Evolutionary conservation across 768 basidiomycete species (phyloP), one percentile per base, ranked within the genome.

Genomic region (Phanerochaete sordida): DNA sequence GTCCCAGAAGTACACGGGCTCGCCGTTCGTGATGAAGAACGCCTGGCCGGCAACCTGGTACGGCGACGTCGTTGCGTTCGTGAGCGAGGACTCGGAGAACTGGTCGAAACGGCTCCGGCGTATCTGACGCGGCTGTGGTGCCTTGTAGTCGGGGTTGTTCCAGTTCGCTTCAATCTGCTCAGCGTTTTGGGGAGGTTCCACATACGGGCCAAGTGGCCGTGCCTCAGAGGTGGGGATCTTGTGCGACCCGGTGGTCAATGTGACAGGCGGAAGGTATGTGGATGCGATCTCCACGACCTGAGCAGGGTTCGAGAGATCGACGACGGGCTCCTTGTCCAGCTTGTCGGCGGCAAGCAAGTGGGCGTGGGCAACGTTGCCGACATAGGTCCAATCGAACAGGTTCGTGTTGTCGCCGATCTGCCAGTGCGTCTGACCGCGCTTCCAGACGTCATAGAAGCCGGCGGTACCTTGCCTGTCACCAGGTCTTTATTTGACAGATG

Each of bases 11-110:
- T 92, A 91, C 56, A 87, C 80, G 0, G 95, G 95, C 69, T 97
- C 94, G 63, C 94, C 93, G 68, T 97, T 97, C 55, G 93, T 94
- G 73, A 98, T 91, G 79, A 93, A 95, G 77, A 93, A 98, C 2
- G 75, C 90, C 69, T 97, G 90, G 0, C 95, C 95, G 8, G 92
- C 93, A 51, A 97, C 90, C 63, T 87, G 81, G n/a, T 97, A 79
- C 8, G 87, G 85, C 53, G 82, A 81, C 0, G 71, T 71, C 6
- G 80, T 76, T 43, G 81, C 75, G 47, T 81, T 77, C 30, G 77
- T 80, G 57, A 93, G 74, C 15, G 81, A 79, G 28, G 74, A 70
- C 11, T 84, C 83, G 2, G 86, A 82, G 57, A 95, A 81, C 59
- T 86, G 86, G 73, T 98, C 95, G 73, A 91, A 95, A 19, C 87